phyloP scores from a whole-genome alignment of 768 basidiomycete species.

The Mycena indigotica region DNA sequence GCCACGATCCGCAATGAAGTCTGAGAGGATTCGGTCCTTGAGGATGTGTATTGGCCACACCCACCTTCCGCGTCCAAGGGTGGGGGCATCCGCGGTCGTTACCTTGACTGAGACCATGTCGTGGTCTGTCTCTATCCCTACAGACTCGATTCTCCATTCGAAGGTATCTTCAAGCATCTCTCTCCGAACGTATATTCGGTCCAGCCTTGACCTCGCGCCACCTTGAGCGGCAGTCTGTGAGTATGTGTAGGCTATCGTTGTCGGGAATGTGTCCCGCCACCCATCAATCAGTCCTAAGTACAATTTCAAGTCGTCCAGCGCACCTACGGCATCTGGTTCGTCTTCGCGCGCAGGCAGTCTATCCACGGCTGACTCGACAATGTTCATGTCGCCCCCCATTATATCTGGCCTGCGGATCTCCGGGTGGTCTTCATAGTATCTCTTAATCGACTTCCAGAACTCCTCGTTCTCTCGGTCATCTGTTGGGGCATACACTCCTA shows the following conservation, averaged over 20 bases:
- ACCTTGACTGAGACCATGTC: background rate
- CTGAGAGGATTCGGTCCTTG: too few relatives aligned
- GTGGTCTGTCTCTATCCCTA: background rate
- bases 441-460: background rate
- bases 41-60: too few relatives aligned
- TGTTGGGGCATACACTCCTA: background rate
- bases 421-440: background rate
- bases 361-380: background rate
- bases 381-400: background rate
- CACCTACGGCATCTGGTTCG: background rate
- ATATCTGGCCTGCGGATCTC: background rate
- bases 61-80: too few relatives aligned
- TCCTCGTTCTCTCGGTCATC: background rate
- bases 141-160: background rate
- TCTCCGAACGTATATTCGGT: background rate
- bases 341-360: background rate
- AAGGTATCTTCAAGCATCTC: background rate
- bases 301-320: background rate
- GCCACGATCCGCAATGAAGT: too few relatives aligned
- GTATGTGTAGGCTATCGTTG: background rate
- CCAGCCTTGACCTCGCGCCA: background rate
- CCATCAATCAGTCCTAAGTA: background rate
- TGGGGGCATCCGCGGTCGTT: background rate
- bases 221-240: background rate
- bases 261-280: background rate